Percentiles rank a stretch among this genome's conserved stretches.
phyloP scores from a whole-genome alignment of 2,329 filamentous ascomycete genomes.

The Pezizomycotina sp. region DNA sequence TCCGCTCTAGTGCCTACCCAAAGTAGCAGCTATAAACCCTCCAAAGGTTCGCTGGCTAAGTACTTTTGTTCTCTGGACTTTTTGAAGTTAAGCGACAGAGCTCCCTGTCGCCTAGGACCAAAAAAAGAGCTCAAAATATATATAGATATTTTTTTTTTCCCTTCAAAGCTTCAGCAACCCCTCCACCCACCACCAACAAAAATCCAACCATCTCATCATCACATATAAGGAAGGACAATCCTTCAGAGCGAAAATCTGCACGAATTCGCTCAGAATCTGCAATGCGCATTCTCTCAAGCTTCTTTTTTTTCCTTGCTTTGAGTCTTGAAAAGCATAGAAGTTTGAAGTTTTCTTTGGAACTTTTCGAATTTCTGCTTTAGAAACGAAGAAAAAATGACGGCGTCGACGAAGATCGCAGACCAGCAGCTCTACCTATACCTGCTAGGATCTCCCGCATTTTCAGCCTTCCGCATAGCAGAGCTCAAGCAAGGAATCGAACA shows the following conservation, averaged over 20 bases:
- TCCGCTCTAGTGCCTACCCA: conserved; percentile 3
- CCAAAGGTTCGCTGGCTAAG: no score
- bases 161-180: no score
- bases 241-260: background rate
- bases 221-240: conserved; percentile 1
- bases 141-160: no score
- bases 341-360: background rate
- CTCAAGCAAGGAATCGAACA: conserved; percentile 34
- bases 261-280: background rate
- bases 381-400: conserved; percentile 10
- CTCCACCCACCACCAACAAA: no score
- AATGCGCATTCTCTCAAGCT: background rate
- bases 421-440: conserved; percentile 33
- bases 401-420: no score
- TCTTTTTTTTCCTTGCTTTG: background rate
- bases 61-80: no score
- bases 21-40: background rate
- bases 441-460: conserved; percentile 40
- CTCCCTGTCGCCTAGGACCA: no score
- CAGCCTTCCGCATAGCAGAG: conserved; percentile 33
- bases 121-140: no score
- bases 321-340: no score
- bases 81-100: no score
- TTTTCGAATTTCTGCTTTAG: background rate
- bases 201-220: conserved; percentile 1